A percentile compares a stretch with the other conserved stretches of the same genome.
These are phyloP conservation scores for Trichomonas gallinae DNA, from an alignment of 208 protist species.

Conservation along the genomic window DNA sequence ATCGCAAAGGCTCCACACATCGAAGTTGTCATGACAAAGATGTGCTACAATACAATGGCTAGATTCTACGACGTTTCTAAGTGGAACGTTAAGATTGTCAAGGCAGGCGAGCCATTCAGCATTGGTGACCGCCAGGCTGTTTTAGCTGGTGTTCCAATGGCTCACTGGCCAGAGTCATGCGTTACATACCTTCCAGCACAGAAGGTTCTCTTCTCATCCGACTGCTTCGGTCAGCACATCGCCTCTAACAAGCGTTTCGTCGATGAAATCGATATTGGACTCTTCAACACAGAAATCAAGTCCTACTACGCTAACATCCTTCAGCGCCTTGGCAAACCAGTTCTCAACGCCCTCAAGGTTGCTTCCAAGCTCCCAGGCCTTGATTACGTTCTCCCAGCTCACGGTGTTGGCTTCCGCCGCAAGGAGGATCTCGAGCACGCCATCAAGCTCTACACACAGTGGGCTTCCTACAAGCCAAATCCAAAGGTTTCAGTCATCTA, in stretches of 20 bases:
- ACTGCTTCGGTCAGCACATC: neutral
- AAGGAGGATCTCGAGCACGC: neutral
- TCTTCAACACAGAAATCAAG: neutral
- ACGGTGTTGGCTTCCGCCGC: neutral
- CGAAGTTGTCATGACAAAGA: neutral
- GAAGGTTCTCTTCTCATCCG: constrained; percentile 1
- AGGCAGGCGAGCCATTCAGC: neutral
- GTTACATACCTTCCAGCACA: neutral
- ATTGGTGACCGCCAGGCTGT: neutral
- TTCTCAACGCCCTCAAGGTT: neutral
- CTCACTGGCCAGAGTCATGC: neutral
- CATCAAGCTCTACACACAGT: constrained; percentile 8
- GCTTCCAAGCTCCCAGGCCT: neutral
- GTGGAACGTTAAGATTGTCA: neutral
- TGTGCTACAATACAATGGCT: neutral
- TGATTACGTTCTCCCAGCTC: neutral
- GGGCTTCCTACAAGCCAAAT: neutral
- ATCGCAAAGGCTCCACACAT: neutral
- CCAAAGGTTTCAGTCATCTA: neutral
- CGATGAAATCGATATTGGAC: neutral
- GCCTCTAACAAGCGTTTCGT: neutral
- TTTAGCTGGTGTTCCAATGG: neutral
- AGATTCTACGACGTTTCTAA: neutral
- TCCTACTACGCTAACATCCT: neutral
- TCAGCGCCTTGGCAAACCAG: neutral